Conservation (phyloP, 768 basidiomycete genomes). For the Suillus spraguei region DNA sequence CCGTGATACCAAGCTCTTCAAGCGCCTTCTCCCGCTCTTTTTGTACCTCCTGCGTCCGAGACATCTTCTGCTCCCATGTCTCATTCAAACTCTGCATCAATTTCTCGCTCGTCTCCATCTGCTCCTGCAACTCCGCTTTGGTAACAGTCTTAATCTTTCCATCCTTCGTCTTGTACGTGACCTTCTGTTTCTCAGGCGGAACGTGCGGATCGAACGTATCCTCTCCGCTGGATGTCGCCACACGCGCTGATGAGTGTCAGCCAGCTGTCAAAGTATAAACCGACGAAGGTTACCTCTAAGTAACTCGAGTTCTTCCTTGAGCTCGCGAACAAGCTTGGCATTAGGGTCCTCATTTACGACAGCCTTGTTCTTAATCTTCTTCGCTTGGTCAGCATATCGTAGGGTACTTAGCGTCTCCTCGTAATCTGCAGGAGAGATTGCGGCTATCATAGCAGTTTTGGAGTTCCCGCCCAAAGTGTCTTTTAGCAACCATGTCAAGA, state of each 20-base stretch:
- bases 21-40: constrained; percentile 96
- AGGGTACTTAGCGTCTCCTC: constrained; percentile 97
- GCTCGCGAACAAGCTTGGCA: constrained; percentile 96
- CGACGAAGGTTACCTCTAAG: constrained; percentile 64
- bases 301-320: constrained; percentile 96
- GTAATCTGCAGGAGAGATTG: constrained; percentile 97
- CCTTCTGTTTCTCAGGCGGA: constrained; percentile 93
- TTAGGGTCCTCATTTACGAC: constrained; percentile 99
- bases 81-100: constrained; percentile 92
- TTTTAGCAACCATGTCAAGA: constrained; percentile 97
- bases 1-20: constrained; percentile 96
- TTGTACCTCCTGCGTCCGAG: constrained; percentile 91
- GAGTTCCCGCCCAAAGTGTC: constrained; percentile 97
- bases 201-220: constrained; percentile 84
- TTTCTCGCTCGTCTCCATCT: constrained; percentile 94
- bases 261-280: constrained; percentile 6
- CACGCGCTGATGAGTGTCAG: constrained; percentile 56
- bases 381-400: constrained; percentile 97
- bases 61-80: constrained; percentile 96
- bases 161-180: constrained; percentile 91
- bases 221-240: constrained; percentile 68
- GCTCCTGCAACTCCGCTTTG: constrained; percentile 96
- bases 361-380: constrained; percentile 99
- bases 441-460: constrained; percentile 99
- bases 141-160: constrained; percentile 94